phyloP scores from a whole-genome alignment of 768 basidiomycete species.

The Amanita brunnescens region DNA sequence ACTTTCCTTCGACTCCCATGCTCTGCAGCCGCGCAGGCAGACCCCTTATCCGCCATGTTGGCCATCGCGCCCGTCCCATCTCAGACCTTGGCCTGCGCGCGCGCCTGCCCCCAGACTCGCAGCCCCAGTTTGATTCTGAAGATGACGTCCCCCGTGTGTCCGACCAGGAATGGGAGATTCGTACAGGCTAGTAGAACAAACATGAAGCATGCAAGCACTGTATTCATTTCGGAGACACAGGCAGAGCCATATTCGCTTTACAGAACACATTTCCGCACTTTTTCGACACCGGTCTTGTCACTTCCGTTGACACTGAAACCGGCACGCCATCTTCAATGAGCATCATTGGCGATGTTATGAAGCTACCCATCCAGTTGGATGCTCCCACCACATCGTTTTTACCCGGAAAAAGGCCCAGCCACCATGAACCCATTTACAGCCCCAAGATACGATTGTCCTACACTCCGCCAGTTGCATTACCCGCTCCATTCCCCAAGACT shows the following conservation, averaged over 20 bases:
- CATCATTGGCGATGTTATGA: background rate
- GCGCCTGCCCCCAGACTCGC: slow-evolving; percentile 25
- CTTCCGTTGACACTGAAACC: slow-evolving; percentile 40
- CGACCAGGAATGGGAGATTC: slow-evolving; percentile 72
- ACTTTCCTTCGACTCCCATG: slow-evolving; percentile 14
- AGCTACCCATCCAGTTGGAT: background rate
- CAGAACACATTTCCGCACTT: slow-evolving; percentile 65
- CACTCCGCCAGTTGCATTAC: slow-evolving; percentile 58
- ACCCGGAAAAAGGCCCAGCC: too few relatives aligned
- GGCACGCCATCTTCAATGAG: slow-evolving; percentile 20
- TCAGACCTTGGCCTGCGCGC: slow-evolving; percentile 28
- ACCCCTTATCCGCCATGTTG: background rate
- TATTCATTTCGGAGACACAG: slow-evolving; percentile 25
- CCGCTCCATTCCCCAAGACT: slow-evolving; percentile 60
- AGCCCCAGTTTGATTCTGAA: slow-evolving; percentile 17
- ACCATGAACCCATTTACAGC: slow-evolving; percentile 50
- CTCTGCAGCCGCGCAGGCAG: slow-evolving; percentile 13
- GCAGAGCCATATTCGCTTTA: slow-evolving; percentile 61
- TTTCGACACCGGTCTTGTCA: slow-evolving; percentile 58
- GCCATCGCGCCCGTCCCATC: background rate
- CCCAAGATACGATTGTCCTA: slow-evolving; percentile 54
- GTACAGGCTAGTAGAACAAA: slow-evolving; percentile 43
- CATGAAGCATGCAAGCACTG: background rate
- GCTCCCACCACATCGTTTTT: too few relatives aligned
- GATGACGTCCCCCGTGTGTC: slow-evolving; percentile 31